These are phyloP conservation scores for Rosellinia necatrix DNA, from an alignment of 2,329 filamentous ascomycete species.

Conservation along the genomic window DNA sequence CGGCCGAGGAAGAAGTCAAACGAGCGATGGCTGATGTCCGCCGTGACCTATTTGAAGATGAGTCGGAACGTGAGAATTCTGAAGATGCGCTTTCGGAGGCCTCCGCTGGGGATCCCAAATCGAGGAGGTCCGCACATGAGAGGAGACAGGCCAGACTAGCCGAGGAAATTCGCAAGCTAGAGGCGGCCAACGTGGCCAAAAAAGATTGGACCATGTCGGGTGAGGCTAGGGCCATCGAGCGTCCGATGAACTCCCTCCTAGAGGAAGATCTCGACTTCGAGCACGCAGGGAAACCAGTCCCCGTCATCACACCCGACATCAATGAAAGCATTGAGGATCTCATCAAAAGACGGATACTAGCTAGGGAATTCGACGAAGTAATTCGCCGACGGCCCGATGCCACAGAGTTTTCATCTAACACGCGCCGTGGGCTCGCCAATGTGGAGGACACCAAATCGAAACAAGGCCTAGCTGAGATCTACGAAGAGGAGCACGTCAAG, in stretches of 20 bases:
- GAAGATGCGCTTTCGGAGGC: slow-evolving; percentile 68
- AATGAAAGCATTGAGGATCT: slow-evolving; percentile 91
- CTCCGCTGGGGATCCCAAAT: slow-evolving; percentile 71
- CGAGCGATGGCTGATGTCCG: slow-evolving; percentile 86
- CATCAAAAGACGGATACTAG: slow-evolving; percentile 90
- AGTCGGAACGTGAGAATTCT: slow-evolving; percentile 67
- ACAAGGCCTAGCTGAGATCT: slow-evolving; percentile 87
- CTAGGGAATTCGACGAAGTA: slow-evolving; percentile 91
- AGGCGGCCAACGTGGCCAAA: slow-evolving; percentile 86
- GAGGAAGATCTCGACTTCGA: slow-evolving; percentile 97
- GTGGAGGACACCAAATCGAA: slow-evolving; percentile 87
- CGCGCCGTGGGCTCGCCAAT: slow-evolving; percentile 75
- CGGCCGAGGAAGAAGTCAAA: slow-evolving; percentile 71
- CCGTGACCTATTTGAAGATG: slow-evolving; percentile 86
- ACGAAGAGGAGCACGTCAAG: slow-evolving; percentile 89
- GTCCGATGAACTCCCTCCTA: slow-evolving; percentile 88
- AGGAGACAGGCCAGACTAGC: slow-evolving; percentile 81
- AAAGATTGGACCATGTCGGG: slow-evolving; percentile 89
- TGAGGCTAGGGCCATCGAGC: slow-evolving; percentile 80
- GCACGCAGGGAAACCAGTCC: slow-evolving; percentile 89
- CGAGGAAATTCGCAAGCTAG: slow-evolving; percentile 89
- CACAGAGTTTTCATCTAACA: slow-evolving; percentile 60
- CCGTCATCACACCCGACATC: slow-evolving; percentile 88
- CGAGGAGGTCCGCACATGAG: slow-evolving; percentile 83
- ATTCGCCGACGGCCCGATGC: slow-evolving; percentile 79